Evolutionary conservation across 1,284 basidiomycete species (phyloP), one percentile per base, ranked within the genome.

Genomic region (Cystobasidium slooffiae): DNA sequence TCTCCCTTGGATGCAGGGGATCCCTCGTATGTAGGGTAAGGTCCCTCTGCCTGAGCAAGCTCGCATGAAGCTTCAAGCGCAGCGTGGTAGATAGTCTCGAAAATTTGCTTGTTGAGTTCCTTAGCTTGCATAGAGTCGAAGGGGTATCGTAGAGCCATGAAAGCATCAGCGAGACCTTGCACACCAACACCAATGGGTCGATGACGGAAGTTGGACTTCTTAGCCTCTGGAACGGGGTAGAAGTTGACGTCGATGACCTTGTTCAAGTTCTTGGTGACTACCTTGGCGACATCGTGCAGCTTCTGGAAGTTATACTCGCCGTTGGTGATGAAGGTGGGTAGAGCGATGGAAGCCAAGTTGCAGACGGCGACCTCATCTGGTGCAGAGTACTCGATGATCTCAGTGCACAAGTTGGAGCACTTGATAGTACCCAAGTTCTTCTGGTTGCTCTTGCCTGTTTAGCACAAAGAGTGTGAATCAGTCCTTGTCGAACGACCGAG

Each of bases 361-460:
- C 97, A 99, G 56, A 99, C 97, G 62, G 97, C 97, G 51, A 92
- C 95, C 85, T 99, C 97, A 75, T 99, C 97, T 0, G 96, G 95
- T 12, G 96, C 88, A 67, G 93, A 96, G 85, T 98, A 99, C 84
- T 99, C 94, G 83, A 99, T 92, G 82, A 99, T 99, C 84, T 99
- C 97, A 12, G 96, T 98, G 86, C 97, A 99, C 56, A 99, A 86
- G 84, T 99, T 99, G 75, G 96, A 98, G 6, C 93, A 97, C 86
- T 98, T 99, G 90, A 99, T 99, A 20, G 93, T 97, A 63, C 97
- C 97, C 51, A 99, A 88, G 84, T 99, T 97, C 86, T 96, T 91
- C 84, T 99, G 97, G 85, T 99, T 99, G 49, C 94, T 96, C 84
- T 97, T 97, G 79, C 86, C 90, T 94, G 77, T 5, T 69, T 20